Percentiles rank a stretch among this genome's conserved stretches.
phyloP scores from a whole-genome alignment of 768 basidiomycete genomes.

The Lactarius trivialis region DNA sequence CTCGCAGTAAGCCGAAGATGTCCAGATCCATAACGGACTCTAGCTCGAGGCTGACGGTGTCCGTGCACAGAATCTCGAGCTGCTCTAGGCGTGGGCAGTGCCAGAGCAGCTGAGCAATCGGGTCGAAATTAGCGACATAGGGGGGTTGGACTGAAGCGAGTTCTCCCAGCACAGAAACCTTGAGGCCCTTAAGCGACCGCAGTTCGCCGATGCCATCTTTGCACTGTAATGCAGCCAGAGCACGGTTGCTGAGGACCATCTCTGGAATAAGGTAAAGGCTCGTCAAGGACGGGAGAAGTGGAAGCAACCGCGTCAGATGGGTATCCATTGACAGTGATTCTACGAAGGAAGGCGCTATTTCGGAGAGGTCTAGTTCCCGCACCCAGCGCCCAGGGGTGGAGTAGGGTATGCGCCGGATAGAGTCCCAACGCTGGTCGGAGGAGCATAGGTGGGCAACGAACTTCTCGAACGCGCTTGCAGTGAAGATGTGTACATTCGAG shows the following conservation, averaged over 20 bases:
- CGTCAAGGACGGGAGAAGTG: constrained; percentile 35
- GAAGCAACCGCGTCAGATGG: constrained; percentile 56
- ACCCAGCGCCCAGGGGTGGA: constrained; percentile 89
- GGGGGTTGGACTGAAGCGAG: neutral
- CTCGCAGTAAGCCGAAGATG: neutral
- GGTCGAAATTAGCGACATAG: neutral
- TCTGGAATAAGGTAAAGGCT: constrained; percentile 14
- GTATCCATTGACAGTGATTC: constrained; percentile 55
- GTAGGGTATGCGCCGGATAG: constrained; percentile 78
- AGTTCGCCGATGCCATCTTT: constrained; percentile 21
- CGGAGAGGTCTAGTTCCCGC: constrained; percentile 63
- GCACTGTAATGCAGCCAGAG: constrained; percentile 5
- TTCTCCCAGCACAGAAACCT: constrained; percentile 15
- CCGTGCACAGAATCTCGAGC: constrained; percentile 20
- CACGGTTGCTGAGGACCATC: constrained; percentile 16
- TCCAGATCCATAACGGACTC: constrained; percentile 1
- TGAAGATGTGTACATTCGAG: constrained; percentile 41
- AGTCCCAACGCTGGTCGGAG: constrained; percentile 81
- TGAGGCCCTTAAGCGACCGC: constrained; percentile 18
- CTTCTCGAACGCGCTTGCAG: constrained; percentile 41
- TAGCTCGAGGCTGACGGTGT: constrained; percentile 9
- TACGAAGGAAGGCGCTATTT: constrained; percentile 33
- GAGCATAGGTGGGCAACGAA: constrained; percentile 51
- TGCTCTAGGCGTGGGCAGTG: constrained; percentile 15
- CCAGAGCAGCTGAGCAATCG: constrained; percentile 9